Base-by-base conservation (phyloP, 2,329 filamentous ascomycete species). In the Ilyonectria sp. region DNA sequence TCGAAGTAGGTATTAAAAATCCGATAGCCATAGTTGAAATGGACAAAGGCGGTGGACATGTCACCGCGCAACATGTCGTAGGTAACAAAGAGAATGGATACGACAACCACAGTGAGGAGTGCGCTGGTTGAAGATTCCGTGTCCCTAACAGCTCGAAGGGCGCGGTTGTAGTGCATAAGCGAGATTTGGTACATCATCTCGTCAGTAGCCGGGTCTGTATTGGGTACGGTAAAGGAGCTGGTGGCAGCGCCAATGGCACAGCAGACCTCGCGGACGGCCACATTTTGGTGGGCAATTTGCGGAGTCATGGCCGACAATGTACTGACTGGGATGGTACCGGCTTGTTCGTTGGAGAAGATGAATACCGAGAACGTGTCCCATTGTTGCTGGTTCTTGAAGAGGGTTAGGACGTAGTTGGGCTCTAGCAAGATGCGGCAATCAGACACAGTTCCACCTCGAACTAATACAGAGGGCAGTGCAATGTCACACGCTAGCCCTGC, bases 341-440 rank as follows among this genome's bases (percentile, higher is more conserved):
- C 57, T 46, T 75, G 73, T 7, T 68, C 52, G 46, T 55, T 73
- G 49, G 49, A 58, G 49, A 70, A 69, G 15, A 75, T 33, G 57
- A 75, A 74, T 50, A 67, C 47, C 37, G 66, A 63, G 57, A 74
- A 74, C 29, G 69, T 56, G 64, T 75, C 68, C 63, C 70, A 75
- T 19, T 74, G 61, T n/a, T 67, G 70, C 52, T 74, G 72, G 47
- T 58, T 60, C 37, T 65, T 67, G 65, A 75, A 75, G 15, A 72
- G 37, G 17, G 63, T 63, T 19, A 71, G 50, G 37, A 69, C 44
- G 44, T 69, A 69, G 52, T 43, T 59, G 37, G 71, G 71, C 54
- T 65, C 63, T 1, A 52, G 26, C 17, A 72, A 26, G 43, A 74
- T 72, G 26, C 71, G 72, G 29, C 37, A 33, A 23, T 72, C 72